phyloP scores from a whole-genome alignment of 176 grass and related monocot genomes.

The Aegilops tauschii region DNA sequence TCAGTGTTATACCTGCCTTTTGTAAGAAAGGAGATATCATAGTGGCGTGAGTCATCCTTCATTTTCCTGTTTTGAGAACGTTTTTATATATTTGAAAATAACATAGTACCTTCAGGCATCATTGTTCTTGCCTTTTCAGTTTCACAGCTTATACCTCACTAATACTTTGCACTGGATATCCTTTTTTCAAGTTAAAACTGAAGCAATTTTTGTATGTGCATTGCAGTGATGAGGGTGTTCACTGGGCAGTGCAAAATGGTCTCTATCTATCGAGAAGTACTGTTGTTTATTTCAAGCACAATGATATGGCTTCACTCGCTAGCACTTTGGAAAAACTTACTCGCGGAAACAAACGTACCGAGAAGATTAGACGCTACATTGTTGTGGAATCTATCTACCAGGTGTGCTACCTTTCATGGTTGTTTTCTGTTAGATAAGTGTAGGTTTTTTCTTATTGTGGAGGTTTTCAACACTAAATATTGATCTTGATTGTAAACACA shows the following conservation, averaged over 20 bases:
- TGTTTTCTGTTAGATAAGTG: conserved; percentile 17
- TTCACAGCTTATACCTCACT: conserved; percentile 2
- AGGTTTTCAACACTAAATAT: conserved; percentile 20
- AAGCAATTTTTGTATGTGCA: background rate
- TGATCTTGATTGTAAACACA: background rate
- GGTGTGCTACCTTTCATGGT: conserved; percentile 35
- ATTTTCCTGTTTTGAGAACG: background rate
- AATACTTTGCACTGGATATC: conserved; percentile 14
- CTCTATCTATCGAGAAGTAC: conserved; percentile 92
- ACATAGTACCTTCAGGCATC: background rate
- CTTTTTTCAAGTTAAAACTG: background rate
- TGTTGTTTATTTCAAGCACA: conserved; percentile 97
- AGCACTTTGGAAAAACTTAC: conserved; percentile 81
- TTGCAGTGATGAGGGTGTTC: conserved; percentile 92
- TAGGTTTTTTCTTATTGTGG: background rate
- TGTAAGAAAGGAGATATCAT: conserved; percentile 98
- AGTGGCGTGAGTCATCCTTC: conserved; percentile 74
- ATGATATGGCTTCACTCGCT: conserved; percentile 91
- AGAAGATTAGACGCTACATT: conserved; percentile 94
- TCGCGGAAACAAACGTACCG: conserved; percentile 66
- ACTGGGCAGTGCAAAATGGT: conserved; percentile 95
- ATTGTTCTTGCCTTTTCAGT: background rate
- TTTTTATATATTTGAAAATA: conserved; percentile 4
- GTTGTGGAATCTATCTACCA: conserved; percentile 95
- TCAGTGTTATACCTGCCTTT: conserved; percentile 96